phyloP scores from a whole-genome alignment of 768 basidiomycete genomes.

The Lactarius sanguifluus region DNA sequence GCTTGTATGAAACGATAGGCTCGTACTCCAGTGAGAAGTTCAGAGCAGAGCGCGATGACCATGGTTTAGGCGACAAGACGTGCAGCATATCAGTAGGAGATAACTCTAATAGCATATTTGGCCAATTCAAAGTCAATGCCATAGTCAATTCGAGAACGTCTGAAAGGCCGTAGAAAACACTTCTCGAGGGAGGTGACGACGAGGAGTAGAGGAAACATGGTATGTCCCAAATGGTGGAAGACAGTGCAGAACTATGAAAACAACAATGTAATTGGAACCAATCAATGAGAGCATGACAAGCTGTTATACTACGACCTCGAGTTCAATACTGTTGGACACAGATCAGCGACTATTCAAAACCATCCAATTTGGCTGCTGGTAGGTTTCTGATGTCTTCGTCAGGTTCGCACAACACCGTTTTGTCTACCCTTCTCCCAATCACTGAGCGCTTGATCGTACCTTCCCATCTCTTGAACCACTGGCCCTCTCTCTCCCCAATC shows the following conservation, averaged over 20 bases:
- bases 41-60: slow-evolving; percentile 30
- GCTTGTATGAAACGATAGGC: slow-evolving; percentile 10
- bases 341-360: neutral
- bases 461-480: slow-evolving; percentile 82
- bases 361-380: slow-evolving; percentile 10
- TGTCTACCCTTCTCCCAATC: slow-evolving; percentile 27
- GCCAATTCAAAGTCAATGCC: too few species aligned
- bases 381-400: slow-evolving; percentile 17
- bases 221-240: neutral
- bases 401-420: slow-evolving; percentile 26
- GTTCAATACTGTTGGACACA: too few species aligned
- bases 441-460: slow-evolving; percentile 63
- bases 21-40: slow-evolving; percentile 31
- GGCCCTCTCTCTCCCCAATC: slow-evolving; percentile 65
- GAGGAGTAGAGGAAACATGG: slow-evolving; percentile 54
- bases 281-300: slow-evolving; percentile 19
- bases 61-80: slow-evolving; percentile 23
- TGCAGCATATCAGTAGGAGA: too few species aligned
- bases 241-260: neutral
- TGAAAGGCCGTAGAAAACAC: slow-evolving; percentile 23
- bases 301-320: too few species aligned
- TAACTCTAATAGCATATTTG: too few species aligned
- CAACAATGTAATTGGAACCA: neutral
- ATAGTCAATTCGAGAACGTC: too few species aligned
- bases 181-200: slow-evolving; percentile 54